Evolutionary conservation across 2,329 filamentous ascomycete species (phyloP).

Genomic region (Didymella glomerata): DNA sequence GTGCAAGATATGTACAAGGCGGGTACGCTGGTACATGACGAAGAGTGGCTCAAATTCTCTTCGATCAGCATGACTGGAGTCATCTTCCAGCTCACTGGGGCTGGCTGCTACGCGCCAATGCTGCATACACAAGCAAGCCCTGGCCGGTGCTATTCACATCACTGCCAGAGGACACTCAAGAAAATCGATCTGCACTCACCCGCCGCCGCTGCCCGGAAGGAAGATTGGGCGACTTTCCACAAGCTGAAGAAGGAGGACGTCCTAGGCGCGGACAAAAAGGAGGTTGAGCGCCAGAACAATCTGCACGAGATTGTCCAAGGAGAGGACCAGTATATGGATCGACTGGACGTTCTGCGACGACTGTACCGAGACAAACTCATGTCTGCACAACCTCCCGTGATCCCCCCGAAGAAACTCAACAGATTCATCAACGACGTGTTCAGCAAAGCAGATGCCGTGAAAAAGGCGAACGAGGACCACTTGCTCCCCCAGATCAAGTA

Average conservation of each 20-base stretch:
- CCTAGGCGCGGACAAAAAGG: slow-evolving; percentile 78
- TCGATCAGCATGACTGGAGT: slow-evolving; percentile 84
- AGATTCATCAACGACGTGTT: slow-evolving; percentile 88
- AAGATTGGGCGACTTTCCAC: slow-evolving; percentile 92
- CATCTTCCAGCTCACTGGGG: slow-evolving; percentile 89
- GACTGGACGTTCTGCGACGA: slow-evolving; percentile 83
- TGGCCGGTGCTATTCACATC: slow-evolving; percentile 89
- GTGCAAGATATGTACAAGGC: slow-evolving; percentile 81
- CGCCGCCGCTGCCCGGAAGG: slow-evolving; percentile 68
- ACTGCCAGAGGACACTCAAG: slow-evolving; percentile 92
- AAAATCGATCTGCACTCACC: slow-evolving; percentile 88
- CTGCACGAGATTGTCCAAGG: slow-evolving; percentile 94
- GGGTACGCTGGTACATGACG: slow-evolving; percentile 81
- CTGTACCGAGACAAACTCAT: slow-evolving; percentile 86
- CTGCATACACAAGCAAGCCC: slow-evolving; percentile 74
- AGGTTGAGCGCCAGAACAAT: slow-evolving; percentile 91
- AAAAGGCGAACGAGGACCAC: slow-evolving; percentile 91
- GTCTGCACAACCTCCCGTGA: slow-evolving; percentile 77
- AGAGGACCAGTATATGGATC: slow-evolving; percentile 89
- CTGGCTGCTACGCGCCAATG: slow-evolving; percentile 87
- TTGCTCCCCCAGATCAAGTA: slow-evolving; percentile 94
- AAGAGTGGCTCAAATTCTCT: slow-evolving; percentile 98
- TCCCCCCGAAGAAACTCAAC: slow-evolving; percentile 77
- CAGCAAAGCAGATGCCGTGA: slow-evolving; percentile 86
- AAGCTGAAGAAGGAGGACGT: slow-evolving; percentile 79